phyloP scores from a whole-genome alignment of 2,329 filamentous ascomycete genomes.

The Cercospora sp. region DNA sequence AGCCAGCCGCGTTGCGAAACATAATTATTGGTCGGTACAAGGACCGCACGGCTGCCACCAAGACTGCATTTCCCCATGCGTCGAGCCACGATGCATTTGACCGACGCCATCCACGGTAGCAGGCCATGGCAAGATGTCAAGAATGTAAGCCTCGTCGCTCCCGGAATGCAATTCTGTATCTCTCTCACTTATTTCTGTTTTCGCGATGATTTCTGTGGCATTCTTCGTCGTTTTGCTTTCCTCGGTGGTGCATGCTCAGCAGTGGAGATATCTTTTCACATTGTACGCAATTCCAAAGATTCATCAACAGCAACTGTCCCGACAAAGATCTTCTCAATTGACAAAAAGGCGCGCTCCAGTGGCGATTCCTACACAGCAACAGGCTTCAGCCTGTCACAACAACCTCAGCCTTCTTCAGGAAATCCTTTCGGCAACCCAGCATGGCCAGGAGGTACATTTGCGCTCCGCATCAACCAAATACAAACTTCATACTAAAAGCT shows the following conservation, averaged over 20 bases:
- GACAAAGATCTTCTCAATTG: not conserved
- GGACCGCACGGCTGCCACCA: not conserved
- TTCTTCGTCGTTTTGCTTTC: not conserved
- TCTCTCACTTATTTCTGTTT: not conserved
- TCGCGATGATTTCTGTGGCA: not conserved
- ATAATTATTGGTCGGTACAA: not conserved
- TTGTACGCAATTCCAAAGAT: not conserved
- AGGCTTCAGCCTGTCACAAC: not conserved
- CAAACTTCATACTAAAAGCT: not conserved
- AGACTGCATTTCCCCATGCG: not conserved
- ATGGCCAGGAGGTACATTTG: conserved; percentile 8
- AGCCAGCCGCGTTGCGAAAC: not conserved
- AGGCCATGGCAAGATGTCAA: not conserved
- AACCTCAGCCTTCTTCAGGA: not conserved
- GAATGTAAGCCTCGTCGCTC: not conserved
- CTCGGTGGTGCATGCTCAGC: not conserved
- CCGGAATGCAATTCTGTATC: not conserved
- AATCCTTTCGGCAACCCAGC: conserved; percentile 14
- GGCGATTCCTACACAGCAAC: conserved; percentile 6
- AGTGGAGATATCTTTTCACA: not conserved
- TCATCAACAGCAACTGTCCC: too few relatives aligned
- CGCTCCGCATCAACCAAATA: not conserved
- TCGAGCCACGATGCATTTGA: not conserved
- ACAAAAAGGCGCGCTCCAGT: not conserved
- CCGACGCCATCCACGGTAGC: not conserved